These are phyloP conservation scores for Podila horticola DNA, from an alignment of 192 early-diverging fungal genomes.

Conservation along the genomic window DNA sequence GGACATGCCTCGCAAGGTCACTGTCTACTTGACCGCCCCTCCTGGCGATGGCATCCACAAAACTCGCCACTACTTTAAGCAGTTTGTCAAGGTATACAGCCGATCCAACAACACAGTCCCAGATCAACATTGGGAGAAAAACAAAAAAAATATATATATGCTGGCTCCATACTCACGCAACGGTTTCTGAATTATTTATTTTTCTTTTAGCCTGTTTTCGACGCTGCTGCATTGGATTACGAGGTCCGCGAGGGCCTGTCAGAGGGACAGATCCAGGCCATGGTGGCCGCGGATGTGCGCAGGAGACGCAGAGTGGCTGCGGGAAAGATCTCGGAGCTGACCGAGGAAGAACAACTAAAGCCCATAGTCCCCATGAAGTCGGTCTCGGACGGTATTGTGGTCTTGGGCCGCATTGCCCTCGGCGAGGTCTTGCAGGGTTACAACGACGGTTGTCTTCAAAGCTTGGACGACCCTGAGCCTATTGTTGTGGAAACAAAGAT, in stretches of 20 bases:
- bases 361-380: constrained; percentile 35
- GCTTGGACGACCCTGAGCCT: constrained; percentile 44
- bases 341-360: constrained; percentile 19
- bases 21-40: constrained; percentile 51
- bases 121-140: too few relatives aligned
- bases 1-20: constrained; percentile 57
- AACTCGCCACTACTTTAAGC: constrained; percentile 54
- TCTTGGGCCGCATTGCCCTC: constrained; percentile 49
- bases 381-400: constrained; percentile 44
- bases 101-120: too few relatives aligned
- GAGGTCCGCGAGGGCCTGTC: constrained; percentile 48
- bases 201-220: constrained; percentile 52
- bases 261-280: constrained; percentile 50
- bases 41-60: constrained; percentile 56
- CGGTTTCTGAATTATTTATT: background rate
- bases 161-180: background rate
- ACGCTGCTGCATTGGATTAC: constrained; percentile 57
- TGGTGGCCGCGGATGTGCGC: constrained; percentile 52
- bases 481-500: constrained; percentile 8
- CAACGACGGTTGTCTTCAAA: constrained; percentile 51
- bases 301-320: constrained; percentile 44
- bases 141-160: background rate
- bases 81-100: constrained; percentile 51
- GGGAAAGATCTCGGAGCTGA: constrained; percentile 18
- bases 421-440: constrained; percentile 52